Evolutionary conservation across 2,329 filamentous ascomycete genomes (phyloP).

Genomic region (Hansfordia pulvinata): DNA sequence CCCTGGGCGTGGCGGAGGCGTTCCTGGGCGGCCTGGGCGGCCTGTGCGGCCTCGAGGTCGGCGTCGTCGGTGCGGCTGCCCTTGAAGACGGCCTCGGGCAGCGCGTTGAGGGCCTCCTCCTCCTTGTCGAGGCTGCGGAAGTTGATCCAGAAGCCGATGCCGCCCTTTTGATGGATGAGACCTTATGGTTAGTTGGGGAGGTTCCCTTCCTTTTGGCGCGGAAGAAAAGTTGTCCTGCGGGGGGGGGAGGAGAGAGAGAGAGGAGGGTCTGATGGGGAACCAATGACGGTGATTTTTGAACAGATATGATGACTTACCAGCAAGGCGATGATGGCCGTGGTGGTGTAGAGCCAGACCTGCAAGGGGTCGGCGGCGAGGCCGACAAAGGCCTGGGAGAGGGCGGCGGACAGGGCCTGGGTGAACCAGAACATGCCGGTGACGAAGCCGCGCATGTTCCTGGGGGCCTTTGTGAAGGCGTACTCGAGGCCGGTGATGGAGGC

Average conservation of each 20-base stretch:
- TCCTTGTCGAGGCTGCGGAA: slow-evolving; percentile 47
- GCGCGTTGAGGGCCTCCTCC: slow-evolving; percentile 55
- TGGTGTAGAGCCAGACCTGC: slow-evolving; percentile 60
- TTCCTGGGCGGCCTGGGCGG: slow-evolving; percentile 12
- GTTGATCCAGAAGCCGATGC: slow-evolving; percentile 54
- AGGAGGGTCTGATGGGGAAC: no score
- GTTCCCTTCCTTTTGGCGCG: no score
- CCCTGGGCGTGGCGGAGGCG: slow-evolving; percentile 11
- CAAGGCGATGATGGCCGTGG: slow-evolving; percentile 51
- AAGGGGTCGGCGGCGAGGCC: slow-evolving; percentile 46
- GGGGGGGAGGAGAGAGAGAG: no score
- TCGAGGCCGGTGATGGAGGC: slow-evolving; percentile 47
- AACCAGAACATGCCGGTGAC: slow-evolving; percentile 57
- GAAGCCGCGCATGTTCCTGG: slow-evolving; percentile 62
- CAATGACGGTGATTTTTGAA: neutral
- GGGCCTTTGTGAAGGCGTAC: slow-evolving; percentile 65
- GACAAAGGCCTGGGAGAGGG: slow-evolving; percentile 52
- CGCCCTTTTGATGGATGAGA: no score
- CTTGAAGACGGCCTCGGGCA: slow-evolving; percentile 20
- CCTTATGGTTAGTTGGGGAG: no score
- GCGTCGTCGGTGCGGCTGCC: slow-evolving; percentile 11
- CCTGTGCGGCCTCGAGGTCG: slow-evolving; percentile 11
- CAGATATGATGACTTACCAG: slow-evolving; percentile 19
- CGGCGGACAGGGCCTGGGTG: slow-evolving; percentile 53
- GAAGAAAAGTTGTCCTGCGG: no score